A percentile compares a stretch with the other conserved stretches of the same genome.
Conservation (phyloP, 2,329 filamentous ascomycete species). For the Aspergillus pseudotamarii region DNA sequence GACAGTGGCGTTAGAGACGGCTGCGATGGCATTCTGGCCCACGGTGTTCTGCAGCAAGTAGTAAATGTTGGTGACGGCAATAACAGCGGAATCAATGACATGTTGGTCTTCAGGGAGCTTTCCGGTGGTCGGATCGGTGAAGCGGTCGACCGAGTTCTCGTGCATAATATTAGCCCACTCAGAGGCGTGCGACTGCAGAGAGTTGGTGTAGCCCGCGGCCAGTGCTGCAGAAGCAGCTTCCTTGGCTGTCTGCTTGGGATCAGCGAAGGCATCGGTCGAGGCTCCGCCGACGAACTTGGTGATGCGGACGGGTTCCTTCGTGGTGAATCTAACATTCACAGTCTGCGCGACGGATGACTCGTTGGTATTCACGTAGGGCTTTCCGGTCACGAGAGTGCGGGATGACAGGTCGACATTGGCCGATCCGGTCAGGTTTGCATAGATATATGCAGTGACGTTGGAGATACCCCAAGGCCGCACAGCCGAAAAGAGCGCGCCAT, state of each 20-base stretch:
- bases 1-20: conserved; percentile 54
- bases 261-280: conserved; percentile 67
- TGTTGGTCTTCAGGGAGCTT: conserved; percentile 59
- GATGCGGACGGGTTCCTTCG: conserved; percentile 57
- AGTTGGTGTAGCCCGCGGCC: conserved; percentile 56
- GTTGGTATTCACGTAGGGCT: conserved; percentile 57
- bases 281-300: conserved; percentile 71
- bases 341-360: conserved; percentile 67
- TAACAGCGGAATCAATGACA: conserved; percentile 57
- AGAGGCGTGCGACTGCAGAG: conserved; percentile 58
- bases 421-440: conserved; percentile 46
- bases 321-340: conserved; percentile 55
- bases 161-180: conserved; percentile 68
- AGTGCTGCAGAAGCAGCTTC: conserved; percentile 56
- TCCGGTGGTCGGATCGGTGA: conserved; percentile 59
- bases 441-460: conserved; percentile 65
- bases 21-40: conserved; percentile 56
- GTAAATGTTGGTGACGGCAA: conserved; percentile 51
- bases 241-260: conserved; percentile 59
- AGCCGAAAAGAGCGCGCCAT: conserved; percentile 63
- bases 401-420: conserved; percentile 46
- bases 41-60: conserved; percentile 54
- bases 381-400: conserved; percentile 47
- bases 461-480: conserved; percentile 64
- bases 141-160: conserved; percentile 65